Evolutionary conservation across 129 eudicot species (phyloP).

Genomic region (Heracleum sosnowskyi): DNA sequence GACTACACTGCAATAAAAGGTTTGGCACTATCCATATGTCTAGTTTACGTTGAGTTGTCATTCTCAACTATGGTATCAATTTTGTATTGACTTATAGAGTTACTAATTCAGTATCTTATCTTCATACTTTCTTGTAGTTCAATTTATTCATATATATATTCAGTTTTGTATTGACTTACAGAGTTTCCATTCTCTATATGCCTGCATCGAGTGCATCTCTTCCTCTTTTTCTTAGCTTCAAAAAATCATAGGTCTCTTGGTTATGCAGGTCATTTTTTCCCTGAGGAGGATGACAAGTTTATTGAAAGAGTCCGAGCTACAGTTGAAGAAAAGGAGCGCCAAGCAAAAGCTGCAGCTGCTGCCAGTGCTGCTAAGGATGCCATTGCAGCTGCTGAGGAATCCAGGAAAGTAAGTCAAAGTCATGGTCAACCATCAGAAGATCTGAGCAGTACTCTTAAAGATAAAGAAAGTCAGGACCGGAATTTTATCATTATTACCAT

Average conservation of each 20-base stretch:
- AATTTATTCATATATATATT: too few relatives aligned
- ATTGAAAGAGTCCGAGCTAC: constrained; percentile 90
- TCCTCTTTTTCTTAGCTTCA: background rate
- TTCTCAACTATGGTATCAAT: background rate
- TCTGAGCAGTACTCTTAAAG: constrained; percentile 19
- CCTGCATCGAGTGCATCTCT: background rate
- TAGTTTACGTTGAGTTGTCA: background rate
- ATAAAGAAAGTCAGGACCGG: constrained; percentile 37
- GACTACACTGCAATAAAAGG: constrained; percentile 45
- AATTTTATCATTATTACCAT: constrained; percentile 93
- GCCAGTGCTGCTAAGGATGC: constrained; percentile 90
- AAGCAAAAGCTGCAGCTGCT: constrained; percentile 77
- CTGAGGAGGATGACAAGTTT: constrained; percentile 93
- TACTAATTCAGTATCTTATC: background rate
- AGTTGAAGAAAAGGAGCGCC: constrained; percentile 95
- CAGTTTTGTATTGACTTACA: too few relatives aligned
- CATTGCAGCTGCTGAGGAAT: constrained; percentile 78
- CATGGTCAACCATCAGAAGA: constrained; percentile 29
- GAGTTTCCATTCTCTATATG: background rate
- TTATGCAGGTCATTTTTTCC: constrained; percentile 82
- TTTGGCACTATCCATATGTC: constrained; percentile 48
- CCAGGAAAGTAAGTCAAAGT: constrained; percentile 38
- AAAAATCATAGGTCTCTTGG: constrained; percentile 8
- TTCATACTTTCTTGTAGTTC: constrained; percentile 30
- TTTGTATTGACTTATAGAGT: background rate